Conservation (phyloP, 176 grass and related monocot species). For the Carex pumila region DNA sequence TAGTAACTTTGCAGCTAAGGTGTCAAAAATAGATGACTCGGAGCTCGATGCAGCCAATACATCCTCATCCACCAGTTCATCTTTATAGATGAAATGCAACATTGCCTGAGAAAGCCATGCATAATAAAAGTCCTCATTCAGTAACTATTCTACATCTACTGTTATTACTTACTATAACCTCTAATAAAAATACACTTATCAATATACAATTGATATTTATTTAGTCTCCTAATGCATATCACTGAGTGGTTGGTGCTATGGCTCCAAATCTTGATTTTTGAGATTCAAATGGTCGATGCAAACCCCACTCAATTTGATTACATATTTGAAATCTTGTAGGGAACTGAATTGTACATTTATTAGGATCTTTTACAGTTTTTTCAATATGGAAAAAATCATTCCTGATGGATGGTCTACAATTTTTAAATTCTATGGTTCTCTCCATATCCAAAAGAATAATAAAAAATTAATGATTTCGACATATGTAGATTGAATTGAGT, state of each 20-base stretch:
- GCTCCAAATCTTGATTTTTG: not conserved
- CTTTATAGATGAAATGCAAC: conserved; percentile 86
- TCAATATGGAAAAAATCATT: too few species aligned
- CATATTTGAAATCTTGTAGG: not conserved
- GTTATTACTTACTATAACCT: not conserved
- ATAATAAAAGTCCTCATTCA: not conserved
- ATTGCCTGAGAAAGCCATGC: conserved; percentile 37
- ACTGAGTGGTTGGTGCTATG: not conserved
- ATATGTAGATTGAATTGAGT: not conserved
- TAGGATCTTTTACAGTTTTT: not conserved
- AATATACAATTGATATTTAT: not conserved
- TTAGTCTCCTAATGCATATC: not conserved
- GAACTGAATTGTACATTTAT: not conserved
- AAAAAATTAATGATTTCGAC: not conserved
- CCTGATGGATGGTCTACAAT: not conserved
- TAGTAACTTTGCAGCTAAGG: conserved; percentile 68
- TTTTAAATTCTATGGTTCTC: not conserved
- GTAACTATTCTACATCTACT: not conserved
- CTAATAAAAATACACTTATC: not conserved
- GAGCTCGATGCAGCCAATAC: conserved; percentile 67
- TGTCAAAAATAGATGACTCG: conserved; percentile 61
- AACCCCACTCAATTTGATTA: not conserved
- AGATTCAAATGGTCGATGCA: not conserved
- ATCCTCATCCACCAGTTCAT: conserved; percentile 62
- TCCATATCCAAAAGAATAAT: not conserved